These are phyloP conservation scores for Aureobasidium sp. DNA, from an alignment of 2,329 filamentous ascomycete genomes.

Conservation along the genomic window DNA sequence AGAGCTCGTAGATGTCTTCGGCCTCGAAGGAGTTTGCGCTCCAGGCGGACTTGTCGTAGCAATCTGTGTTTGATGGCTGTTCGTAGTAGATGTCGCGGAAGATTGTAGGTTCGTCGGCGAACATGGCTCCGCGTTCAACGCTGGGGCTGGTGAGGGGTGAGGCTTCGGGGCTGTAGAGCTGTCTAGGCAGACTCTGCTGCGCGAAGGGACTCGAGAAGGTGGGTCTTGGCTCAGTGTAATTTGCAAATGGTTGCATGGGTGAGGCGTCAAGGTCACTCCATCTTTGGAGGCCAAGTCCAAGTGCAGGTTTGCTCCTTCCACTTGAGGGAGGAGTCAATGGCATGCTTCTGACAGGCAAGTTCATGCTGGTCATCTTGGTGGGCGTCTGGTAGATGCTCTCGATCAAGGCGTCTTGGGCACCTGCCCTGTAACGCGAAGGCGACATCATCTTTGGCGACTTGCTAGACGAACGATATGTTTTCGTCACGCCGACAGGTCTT, in stretches of 20 bases:
- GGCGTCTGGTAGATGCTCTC: neutral
- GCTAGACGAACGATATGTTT: neutral
- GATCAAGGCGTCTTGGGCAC: constrained; percentile 6
- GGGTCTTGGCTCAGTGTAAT: neutral
- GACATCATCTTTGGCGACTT: constrained; percentile 17
- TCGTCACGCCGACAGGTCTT: constrained; percentile 7
- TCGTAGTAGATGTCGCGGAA: neutral
- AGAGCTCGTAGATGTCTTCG: constrained; percentile 2
- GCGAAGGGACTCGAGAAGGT: neutral
- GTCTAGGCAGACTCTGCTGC: neutral
- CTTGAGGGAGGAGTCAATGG: constrained; percentile 12
- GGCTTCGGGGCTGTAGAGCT: constrained; percentile 6
- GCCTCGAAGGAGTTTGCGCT: constrained; percentile 7
- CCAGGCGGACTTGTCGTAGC: neutral
- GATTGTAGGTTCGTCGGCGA: neutral
- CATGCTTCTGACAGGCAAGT: constrained; percentile 6
- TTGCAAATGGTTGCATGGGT: neutral
- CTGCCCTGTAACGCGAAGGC: constrained; percentile 15
- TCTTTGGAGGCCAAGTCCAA: neutral
- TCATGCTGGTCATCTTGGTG: constrained; percentile 1
- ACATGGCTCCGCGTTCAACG: neutral
- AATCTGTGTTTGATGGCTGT: neutral
- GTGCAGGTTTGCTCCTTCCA: neutral
- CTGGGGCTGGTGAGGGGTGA: constrained; percentile 14
- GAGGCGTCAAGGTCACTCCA: neutral